Conservation (phyloP, 2,329 filamentous ascomycete species). For the Trichoderma oligosporum region DNA sequence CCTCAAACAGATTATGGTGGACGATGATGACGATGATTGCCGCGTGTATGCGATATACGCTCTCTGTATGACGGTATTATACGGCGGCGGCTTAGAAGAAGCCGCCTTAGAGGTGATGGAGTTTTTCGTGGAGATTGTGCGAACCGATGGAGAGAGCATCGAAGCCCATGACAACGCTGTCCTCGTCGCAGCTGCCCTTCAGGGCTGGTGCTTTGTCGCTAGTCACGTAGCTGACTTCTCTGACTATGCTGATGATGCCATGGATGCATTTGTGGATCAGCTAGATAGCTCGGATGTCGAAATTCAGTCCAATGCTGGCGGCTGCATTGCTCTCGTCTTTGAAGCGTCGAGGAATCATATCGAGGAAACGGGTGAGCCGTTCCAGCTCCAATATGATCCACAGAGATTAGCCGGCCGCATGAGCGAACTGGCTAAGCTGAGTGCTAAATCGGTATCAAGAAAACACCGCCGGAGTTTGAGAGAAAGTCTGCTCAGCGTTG, state of each 20-base stretch:
- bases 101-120: slow-evolving; percentile 69
- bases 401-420: slow-evolving; percentile 47
- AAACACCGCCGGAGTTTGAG: slow-evolving; percentile 47
- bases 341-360: slow-evolving; percentile 60
- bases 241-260: slow-evolving; percentile 64
- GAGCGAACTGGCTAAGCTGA: slow-evolving; percentile 44
- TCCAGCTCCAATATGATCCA: slow-evolving; percentile 50
- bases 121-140: slow-evolving; percentile 71
- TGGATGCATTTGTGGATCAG: slow-evolving; percentile 81
- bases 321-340: slow-evolving; percentile 78
- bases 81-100: slow-evolving; percentile 67
- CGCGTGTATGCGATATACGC: slow-evolving; percentile 70
- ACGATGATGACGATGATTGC: slow-evolving; percentile 61
- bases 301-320: slow-evolving; percentile 73
- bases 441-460: slow-evolving; percentile 48
- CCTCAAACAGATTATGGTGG: slow-evolving; percentile 36
- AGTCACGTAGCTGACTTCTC: slow-evolving; percentile 74
- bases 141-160: slow-evolving; percentile 71
- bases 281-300: slow-evolving; percentile 68
- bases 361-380: slow-evolving; percentile 46
- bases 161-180: slow-evolving; percentile 66
- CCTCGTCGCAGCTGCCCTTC: slow-evolving; percentile 70
- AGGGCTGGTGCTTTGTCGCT: slow-evolving; percentile 76
- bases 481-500: slow-evolving; percentile 47
- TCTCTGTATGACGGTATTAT: slow-evolving; percentile 68